Base-by-base conservation (phyloP, 148 eudicot species). In the Rhododendron mucronatum region DNA sequence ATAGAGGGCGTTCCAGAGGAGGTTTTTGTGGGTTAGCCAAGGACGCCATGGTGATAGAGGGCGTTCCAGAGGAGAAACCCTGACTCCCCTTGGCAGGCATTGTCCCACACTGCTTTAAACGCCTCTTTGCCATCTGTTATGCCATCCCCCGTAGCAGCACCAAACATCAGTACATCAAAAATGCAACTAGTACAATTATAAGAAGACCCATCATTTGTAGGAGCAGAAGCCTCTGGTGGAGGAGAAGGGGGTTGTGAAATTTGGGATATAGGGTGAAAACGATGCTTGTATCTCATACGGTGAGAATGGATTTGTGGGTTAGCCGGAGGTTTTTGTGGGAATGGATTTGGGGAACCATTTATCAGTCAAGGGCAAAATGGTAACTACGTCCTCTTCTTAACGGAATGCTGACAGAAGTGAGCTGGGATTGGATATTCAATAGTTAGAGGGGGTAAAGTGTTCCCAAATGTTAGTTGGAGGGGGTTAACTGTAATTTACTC, bases 101-200 rank as follows among this genome's bases (percentile, higher is more conserved):
- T 82, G 82, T 96, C 97, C 99, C 97, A 96, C 7, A 94, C 94
- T 21, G 84, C 79, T 90, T 89, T 94, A 80, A 95, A 94, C 1
- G 97, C 94, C 13, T 87, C 92, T 0, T 96, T 94, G 61, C 94
- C 99, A 88, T 96, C 98, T 1, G 86, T 65, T 15, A 84, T 41
- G 14, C 98, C 94, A 86, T 96, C 96, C 11, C 99, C 99, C 13
- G 92, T 90, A 2, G 39, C 0, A 37, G 98, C 61, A 48, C 53
- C 99, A 88, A 89, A 95, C 55, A 9, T 84, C 75, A 89, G 86
- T 1, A 96, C 97, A 86, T 96, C 90, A 7, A 80, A 90, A 89
- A 89, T 37, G 5, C 89, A 86, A 41, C 48, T 61, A 15, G 88
- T 71, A 30, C 45, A 80, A 81, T n/a, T 37, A 55, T 30, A 35